Percentiles rank a stretch among this genome's conserved stretches.
phyloP scores from a whole-genome alignment of 148 eudicot genomes.

The Dianthus caryophyllus region DNA sequence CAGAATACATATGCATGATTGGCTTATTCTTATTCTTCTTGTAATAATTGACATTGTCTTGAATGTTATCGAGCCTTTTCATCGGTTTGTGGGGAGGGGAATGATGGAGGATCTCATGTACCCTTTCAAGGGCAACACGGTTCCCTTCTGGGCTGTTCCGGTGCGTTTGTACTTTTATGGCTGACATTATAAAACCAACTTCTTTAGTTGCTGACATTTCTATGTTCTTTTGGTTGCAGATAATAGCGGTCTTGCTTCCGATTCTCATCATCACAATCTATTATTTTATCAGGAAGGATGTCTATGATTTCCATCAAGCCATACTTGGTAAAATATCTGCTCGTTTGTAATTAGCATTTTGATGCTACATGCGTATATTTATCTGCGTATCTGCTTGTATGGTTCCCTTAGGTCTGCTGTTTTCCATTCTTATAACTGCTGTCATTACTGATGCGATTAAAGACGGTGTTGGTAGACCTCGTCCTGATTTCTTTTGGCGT shows the following conservation, averaged over 20 bases:
- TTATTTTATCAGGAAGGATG: conserved; percentile 67
- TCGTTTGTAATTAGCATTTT: conserved; percentile 4
- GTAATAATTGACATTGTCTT: conserved; percentile 50
- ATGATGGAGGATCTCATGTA: conserved; percentile 86
- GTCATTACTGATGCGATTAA: conserved; percentile 91
- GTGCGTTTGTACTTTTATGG: conserved; percentile 38
- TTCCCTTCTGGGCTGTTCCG: conserved; percentile 88
- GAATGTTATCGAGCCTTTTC: conserved; percentile 74
- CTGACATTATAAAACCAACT: conserved; percentile 5
- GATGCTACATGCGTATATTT: neutral
- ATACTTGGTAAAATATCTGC: conserved; percentile 48
- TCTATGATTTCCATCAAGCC: conserved; percentile 85
- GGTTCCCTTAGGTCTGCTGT: conserved; percentile 58
- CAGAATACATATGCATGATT: conserved; percentile 68
- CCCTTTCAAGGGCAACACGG: conserved; percentile 73
- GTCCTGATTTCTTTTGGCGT: conserved; percentile 96
- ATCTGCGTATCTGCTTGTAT: conserved; percentile 1
- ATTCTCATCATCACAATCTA: conserved; percentile 45
- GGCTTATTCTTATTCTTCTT: conserved; percentile 78
- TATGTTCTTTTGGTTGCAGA: conserved; percentile 31
- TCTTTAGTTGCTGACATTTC: neutral
- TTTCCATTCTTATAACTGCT: conserved; percentile 72
- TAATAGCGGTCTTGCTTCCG: conserved; percentile 75
- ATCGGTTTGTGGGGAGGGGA: conserved; percentile 72
- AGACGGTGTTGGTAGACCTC: conserved; percentile 89